A percentile compares a stretch with the other conserved stretches of the same genome.
Evolutionary conservation across 306 rosid species (phyloP).

Genomic region (Glycyrrhiza uralensis): DNA sequence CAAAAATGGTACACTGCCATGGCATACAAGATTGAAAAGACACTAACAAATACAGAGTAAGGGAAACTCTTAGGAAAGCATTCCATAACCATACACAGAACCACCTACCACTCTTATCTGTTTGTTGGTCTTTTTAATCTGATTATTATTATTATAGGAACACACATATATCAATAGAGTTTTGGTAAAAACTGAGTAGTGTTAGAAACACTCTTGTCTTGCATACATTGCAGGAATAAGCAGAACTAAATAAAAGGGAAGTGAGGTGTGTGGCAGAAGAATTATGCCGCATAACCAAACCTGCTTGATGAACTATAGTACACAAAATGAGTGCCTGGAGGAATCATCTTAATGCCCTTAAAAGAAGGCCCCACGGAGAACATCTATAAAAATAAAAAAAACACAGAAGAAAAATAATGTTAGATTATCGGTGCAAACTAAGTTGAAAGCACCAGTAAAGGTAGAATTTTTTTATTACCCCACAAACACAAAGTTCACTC

Average conservation of each 20-base stretch:
- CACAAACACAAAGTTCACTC: neutral
- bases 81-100: neutral
- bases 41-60: neutral
- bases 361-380: conserved; percentile 76
- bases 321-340: conserved; percentile 86
- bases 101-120: neutral
- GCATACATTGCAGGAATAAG: neutral
- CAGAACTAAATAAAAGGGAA: conserved; percentile 9
- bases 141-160: neutral
- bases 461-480: neutral
- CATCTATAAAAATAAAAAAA: conserved; percentile 34
- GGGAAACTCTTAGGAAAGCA: neutral
- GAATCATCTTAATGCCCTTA: conserved; percentile 94
- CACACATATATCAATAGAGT: neutral
- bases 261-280: neutral
- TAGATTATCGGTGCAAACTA: neutral
- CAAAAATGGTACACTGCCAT: neutral
- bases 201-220: neutral
- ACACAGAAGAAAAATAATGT: neutral
- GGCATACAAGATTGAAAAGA: neutral
- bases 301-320: conserved; percentile 85
- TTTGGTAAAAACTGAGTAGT: neutral
- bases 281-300: conserved; percentile 34
- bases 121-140: neutral
- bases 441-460: neutral